Conservation (phyloP, 225 moss, liverwort and hornwort species). For the Takakia lepidozioides region DNA sequence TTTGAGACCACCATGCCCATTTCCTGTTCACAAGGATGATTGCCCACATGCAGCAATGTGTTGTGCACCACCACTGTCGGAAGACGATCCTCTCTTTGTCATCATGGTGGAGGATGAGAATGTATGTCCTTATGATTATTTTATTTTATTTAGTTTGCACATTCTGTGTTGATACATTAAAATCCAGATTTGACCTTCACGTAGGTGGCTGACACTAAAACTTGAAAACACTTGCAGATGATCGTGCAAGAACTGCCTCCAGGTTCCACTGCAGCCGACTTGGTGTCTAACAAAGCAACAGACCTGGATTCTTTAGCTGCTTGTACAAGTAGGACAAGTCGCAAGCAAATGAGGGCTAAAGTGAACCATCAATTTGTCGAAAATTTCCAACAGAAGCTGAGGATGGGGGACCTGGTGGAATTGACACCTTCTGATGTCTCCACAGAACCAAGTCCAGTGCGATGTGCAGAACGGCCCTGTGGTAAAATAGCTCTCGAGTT, state of each 20-base stretch:
- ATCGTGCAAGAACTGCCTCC: constrained; percentile 67
- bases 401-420: constrained; percentile 93
- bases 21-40: constrained; percentile 58
- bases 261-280: constrained; percentile 60
- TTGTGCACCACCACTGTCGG: constrained; percentile 37
- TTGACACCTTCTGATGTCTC: constrained; percentile 25
- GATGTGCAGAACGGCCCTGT: constrained; percentile 28
- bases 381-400: constrained; percentile 68
- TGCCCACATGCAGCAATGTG: constrained; percentile 57
- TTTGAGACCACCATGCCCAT: constrained; percentile 80
- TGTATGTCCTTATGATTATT: constrained; percentile 26
- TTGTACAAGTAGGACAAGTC: constrained; percentile 13
- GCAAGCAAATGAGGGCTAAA: constrained; percentile 42
- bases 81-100: constrained; percentile 76
- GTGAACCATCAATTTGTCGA: constrained; percentile 93
- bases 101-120: constrained; percentile 76
- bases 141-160: too few relatives aligned
- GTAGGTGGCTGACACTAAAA: background rate
- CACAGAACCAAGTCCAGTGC: too few relatives aligned
- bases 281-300: constrained; percentile 25
- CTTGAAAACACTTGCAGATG: constrained; percentile 41
- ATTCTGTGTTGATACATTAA: too few relatives aligned
- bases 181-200: too few relatives aligned
- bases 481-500: constrained; percentile 89
- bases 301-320: constrained; percentile 30